Percentiles rank a stretch among this genome's conserved stretches.
phyloP scores from a whole-genome alignment of 192 early-diverging fungal species.

The Mortierella antarctica region DNA sequence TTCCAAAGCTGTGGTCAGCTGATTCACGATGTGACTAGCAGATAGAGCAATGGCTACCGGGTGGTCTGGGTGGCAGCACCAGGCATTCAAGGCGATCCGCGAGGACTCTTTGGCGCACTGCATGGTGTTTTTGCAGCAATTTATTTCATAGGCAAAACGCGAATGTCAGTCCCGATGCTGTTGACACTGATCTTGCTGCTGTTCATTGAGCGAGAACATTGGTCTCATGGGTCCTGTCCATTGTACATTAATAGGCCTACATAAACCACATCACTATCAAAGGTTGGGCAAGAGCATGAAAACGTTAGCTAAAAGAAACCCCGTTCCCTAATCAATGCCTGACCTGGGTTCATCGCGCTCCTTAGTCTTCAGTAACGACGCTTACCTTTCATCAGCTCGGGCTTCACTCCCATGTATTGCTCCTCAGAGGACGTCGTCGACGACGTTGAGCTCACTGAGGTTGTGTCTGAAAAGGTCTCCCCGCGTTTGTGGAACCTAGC shows the following conservation, averaged over 20 bases:
- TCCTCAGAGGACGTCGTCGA: neutral
- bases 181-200: too few relatives aligned
- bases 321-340: neutral
- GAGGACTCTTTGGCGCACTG: too few relatives aligned
- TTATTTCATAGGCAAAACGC: too few relatives aligned
- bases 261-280: constrained; percentile 43
- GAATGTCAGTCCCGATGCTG: too few relatives aligned
- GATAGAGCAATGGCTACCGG: too few relatives aligned
- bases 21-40: too few relatives aligned
- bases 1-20: too few relatives aligned
- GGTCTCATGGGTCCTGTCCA: too few relatives aligned
- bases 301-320: neutral
- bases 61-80: too few relatives aligned
- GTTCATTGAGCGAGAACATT: too few relatives aligned
- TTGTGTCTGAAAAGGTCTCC: constrained; percentile 61
- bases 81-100: too few relatives aligned
- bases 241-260: neutral
- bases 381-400: constrained; percentile 10
- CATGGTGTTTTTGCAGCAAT: too few relatives aligned
- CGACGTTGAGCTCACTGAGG: constrained; percentile 21
- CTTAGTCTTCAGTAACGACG: neutral
- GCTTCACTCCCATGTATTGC: constrained; percentile 1
- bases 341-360: constrained; percentile 1
- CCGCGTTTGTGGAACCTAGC: constrained; percentile 86
- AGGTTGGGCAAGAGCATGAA: neutral